These are phyloP conservation scores for Neurospora cerealis DNA, from an alignment of 495 filamentous ascomycete species.

Conservation along the genomic window DNA sequence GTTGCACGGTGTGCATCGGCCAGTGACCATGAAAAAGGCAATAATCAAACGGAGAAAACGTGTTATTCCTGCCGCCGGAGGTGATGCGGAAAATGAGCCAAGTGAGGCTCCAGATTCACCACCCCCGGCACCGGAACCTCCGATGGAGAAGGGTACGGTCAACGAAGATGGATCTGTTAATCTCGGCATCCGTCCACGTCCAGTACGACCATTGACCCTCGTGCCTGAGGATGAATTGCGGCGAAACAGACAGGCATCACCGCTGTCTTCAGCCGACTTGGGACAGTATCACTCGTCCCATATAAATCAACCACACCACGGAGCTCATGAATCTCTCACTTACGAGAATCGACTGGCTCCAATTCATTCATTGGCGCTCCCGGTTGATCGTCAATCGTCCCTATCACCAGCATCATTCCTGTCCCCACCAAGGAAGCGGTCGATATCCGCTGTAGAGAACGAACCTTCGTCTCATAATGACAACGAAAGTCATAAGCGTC, in stretches of 20 bases:
- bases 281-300: slow-evolving; percentile 37
- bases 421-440: slow-evolving; percentile 53
- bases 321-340: slow-evolving; percentile 30
- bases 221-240: slow-evolving; percentile 37
- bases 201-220: slow-evolving; percentile 27
- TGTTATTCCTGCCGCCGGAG: slow-evolving; percentile 69
- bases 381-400: slow-evolving; percentile 37
- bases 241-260: slow-evolving; percentile 26
- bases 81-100: slow-evolving; percentile 30
- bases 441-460: slow-evolving; percentile 47
- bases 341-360: slow-evolving; percentile 49
- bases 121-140: slow-evolving; percentile 25
- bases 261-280: slow-evolving; percentile 26
- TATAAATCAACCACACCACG: slow-evolving; percentile 18
- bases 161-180: slow-evolving; percentile 49
- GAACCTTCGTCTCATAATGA: slow-evolving; percentile 23
- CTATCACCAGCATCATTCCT: slow-evolving; percentile 43
- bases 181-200: slow-evolving; percentile 46
- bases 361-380: slow-evolving; percentile 31
- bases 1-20: slow-evolving; percentile 84
- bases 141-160: slow-evolving; percentile 35
- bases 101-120: slow-evolving; percentile 35
- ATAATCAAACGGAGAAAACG: slow-evolving; percentile 94
- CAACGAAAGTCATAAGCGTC: slow-evolving; percentile 40
- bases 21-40: slow-evolving; percentile 93